phyloP scores from a whole-genome alignment of 805 yeast genomes.

The Monosporozyma solicola region DNA sequence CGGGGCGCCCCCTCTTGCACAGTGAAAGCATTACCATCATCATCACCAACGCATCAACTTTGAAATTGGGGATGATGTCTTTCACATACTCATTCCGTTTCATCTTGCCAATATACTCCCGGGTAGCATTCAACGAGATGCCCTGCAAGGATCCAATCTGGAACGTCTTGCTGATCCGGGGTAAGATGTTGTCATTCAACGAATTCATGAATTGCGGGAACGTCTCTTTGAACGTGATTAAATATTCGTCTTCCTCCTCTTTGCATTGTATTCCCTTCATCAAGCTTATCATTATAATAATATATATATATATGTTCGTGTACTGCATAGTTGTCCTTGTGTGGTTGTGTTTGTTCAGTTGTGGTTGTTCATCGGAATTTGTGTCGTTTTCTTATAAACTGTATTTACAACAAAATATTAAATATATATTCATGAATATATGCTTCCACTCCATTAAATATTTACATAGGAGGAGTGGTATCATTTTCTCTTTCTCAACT shows the following conservation, averaged over 20 bases:
- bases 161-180: conserved; percentile 40
- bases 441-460: no score
- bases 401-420: no score
- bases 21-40: background rate
- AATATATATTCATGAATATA: no score
- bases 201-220: conserved; percentile 40
- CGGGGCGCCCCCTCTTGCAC: conserved; percentile 41
- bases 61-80: conserved; percentile 59
- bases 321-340: no score
- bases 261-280: conserved; percentile 4
- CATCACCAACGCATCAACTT: conserved; percentile 41
- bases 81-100: conserved; percentile 54
- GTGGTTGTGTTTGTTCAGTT: no score
- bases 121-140: conserved; percentile 53
- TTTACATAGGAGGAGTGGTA: no score
- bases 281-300: no score
- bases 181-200: conserved; percentile 34
- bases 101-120: conserved; percentile 39
- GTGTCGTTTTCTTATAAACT: no score
- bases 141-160: conserved; percentile 67
- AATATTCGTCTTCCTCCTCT: conserved; percentile 30
- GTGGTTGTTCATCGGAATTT: no score
- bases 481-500: conserved; percentile 26
- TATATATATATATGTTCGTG: no score
- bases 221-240: conserved; percentile 45